Percentiles rank a stretch among this genome's conserved stretches.
Conservation (phyloP, 257 asterid species). For the Prunella vulgaris region DNA sequence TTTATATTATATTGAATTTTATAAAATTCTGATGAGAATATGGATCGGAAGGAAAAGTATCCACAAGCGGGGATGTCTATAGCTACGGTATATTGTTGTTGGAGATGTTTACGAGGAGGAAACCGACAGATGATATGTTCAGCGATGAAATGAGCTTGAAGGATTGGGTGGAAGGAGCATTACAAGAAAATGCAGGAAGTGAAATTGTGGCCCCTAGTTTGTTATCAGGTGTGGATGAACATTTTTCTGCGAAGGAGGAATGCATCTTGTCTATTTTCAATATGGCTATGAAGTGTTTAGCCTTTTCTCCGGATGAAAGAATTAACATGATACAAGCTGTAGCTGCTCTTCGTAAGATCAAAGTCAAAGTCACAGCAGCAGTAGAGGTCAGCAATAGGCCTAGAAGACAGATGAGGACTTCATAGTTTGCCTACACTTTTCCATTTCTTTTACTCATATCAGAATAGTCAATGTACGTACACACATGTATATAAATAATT, state of each 20-base stretch:
- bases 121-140: conserved; percentile 30
- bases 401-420: neutral
- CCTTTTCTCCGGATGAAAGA: conserved; percentile 21
- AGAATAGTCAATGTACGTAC: too few relatives aligned
- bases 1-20: neutral
- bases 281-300: conserved; percentile 31
- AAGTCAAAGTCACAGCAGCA: neutral
- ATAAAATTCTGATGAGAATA: neutral
- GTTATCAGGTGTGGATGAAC: conserved; percentile 11
- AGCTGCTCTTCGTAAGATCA: conserved; percentile 23
- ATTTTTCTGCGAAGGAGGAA: neutral
- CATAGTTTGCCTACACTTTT: too few relatives aligned
- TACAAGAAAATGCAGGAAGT: conserved; percentile 16
- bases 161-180: conserved; percentile 24
- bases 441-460: too few relatives aligned
- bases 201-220: conserved; percentile 22
- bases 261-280: conserved; percentile 25
- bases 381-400: neutral
- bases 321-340: conserved; percentile 17
- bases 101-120: conserved; percentile 26
- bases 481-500: too few relatives aligned
- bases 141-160: conserved; percentile 16
- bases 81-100: conserved; percentile 7
- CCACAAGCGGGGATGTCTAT: conserved; percentile 9
- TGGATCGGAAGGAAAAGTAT: conserved; percentile 13